phyloP scores from a whole-genome alignment of 306 rosid species.

The Parietaria judaica region DNA sequence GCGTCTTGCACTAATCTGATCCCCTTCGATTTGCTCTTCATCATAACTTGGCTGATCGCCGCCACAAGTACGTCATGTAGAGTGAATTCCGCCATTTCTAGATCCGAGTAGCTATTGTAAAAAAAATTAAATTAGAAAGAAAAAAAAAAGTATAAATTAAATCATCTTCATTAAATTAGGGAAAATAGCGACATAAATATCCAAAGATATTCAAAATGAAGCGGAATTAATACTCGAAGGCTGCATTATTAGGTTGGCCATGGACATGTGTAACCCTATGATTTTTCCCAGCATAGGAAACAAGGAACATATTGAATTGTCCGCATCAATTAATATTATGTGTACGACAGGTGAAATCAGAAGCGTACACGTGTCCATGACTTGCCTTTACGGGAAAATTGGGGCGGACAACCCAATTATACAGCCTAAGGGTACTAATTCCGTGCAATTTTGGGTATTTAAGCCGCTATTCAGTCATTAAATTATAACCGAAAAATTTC shows the following conservation, averaged over 20 bases:
- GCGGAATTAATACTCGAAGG: no score
- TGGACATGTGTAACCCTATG: no score
- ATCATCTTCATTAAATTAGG: neutral
- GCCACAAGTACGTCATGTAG: conserved; percentile 62
- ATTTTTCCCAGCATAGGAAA: no score
- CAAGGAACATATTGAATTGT: no score
- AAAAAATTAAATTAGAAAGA: conserved; percentile 11
- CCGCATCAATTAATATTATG: no score
- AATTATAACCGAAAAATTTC: neutral
- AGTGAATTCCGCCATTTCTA: conserved; percentile 88
- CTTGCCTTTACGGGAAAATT: no score
- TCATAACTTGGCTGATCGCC: conserved; percentile 68
- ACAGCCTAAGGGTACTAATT: no score
- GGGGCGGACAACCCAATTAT: no score
- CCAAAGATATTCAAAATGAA: neutral
- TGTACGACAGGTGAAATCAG: no score
- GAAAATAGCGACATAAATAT: neutral
- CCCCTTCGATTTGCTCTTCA: conserved; percentile 45
- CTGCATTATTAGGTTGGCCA: no score
- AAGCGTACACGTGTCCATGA: no score
- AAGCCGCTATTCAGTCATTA: neutral
- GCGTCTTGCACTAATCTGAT: conserved; percentile 61
- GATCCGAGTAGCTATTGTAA: conserved; percentile 55
- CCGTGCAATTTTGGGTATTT: neutral
- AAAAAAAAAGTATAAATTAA: conserved; percentile 10